These are phyloP conservation scores for Cylindrotheca fusiformis DNA, from an alignment of 108 stramenopile genomes.

Conservation along the genomic window DNA sequence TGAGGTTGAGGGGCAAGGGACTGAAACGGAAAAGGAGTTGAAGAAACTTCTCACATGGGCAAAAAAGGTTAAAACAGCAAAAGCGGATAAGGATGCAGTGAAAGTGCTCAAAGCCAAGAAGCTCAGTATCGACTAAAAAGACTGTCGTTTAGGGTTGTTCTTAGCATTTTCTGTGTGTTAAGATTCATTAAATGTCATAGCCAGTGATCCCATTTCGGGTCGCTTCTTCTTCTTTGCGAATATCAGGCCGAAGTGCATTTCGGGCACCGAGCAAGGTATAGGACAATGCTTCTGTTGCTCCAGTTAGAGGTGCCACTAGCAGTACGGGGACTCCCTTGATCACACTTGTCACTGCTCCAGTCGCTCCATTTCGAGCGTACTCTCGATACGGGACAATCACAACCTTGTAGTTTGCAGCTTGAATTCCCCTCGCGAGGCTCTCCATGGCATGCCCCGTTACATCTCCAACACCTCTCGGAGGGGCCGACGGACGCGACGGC, in stretches of 20 bases:
- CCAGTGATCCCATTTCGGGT: constrained; percentile 30
- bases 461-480: constrained; percentile 49
- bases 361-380: constrained; percentile 54
- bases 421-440: constrained; percentile 65
- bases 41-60: constrained; percentile 76
- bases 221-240: constrained; percentile 77
- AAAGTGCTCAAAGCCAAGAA: constrained; percentile 76
- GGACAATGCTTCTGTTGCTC: constrained; percentile 77
- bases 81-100: constrained; percentile 80
- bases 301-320: constrained; percentile 68
- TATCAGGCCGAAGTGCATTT: constrained; percentile 80
- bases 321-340: constrained; percentile 75
- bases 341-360: constrained; percentile 63
- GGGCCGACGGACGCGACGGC: constrained; percentile 51
- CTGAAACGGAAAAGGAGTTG: constrained; percentile 72
- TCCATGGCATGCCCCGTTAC: constrained; percentile 53
- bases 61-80: constrained; percentile 64
- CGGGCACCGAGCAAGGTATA: constrained; percentile 74
- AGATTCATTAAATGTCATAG: constrained; percentile 13
- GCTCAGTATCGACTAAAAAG: constrained; percentile 9
- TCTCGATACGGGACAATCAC: constrained; percentile 73
- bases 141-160: too few species aligned
- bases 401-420: constrained; percentile 79
- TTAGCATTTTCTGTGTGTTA: background rate
- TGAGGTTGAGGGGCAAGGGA: constrained; percentile 64